Evolutionary conservation across 805 yeast species (phyloP).

Genomic region (Candida ficus): DNA sequence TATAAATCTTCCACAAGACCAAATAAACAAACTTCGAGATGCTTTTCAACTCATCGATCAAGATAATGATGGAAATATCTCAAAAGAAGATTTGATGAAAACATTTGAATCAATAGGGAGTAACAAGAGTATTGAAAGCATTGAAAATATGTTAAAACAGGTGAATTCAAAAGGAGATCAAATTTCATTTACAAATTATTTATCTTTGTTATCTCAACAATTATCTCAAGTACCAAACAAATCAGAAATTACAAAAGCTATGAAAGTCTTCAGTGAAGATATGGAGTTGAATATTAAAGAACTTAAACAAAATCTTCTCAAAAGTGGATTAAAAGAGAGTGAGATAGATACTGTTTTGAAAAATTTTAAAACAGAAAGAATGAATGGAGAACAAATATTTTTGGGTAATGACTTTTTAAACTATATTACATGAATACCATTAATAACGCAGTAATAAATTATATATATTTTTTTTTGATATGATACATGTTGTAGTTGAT

Average conservation of each 20-base stretch:
- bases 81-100: constrained; percentile 48
- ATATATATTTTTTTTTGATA: neutral
- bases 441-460: too few relatives aligned
- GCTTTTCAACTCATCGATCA: constrained; percentile 79
- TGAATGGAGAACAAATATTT: constrained; percentile 56
- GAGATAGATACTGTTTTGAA: constrained; percentile 48
- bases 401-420: constrained; percentile 59
- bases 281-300: constrained; percentile 43
- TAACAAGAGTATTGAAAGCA: constrained; percentile 33
- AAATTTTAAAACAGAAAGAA: constrained; percentile 48
- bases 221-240: constrained; percentile 47
- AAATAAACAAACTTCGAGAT: constrained; percentile 61
- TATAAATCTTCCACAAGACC: constrained; percentile 49
- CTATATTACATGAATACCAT: constrained; percentile 14
- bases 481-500: too few relatives aligned
- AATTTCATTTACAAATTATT: constrained; percentile 55
- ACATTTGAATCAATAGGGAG: constrained; percentile 51
- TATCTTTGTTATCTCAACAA: constrained; percentile 55
- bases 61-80: constrained; percentile 67
- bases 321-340: constrained; percentile 30
- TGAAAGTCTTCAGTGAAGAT: constrained; percentile 44
- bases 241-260: constrained; percentile 52
- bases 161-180: constrained; percentile 26
- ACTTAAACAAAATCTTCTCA: constrained; percentile 45
- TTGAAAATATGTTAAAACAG: constrained; percentile 40